These are phyloP conservation scores for Gautieria morchelliformis DNA, from an alignment of 768 basidiomycete species.

Conservation along the genomic window DNA sequence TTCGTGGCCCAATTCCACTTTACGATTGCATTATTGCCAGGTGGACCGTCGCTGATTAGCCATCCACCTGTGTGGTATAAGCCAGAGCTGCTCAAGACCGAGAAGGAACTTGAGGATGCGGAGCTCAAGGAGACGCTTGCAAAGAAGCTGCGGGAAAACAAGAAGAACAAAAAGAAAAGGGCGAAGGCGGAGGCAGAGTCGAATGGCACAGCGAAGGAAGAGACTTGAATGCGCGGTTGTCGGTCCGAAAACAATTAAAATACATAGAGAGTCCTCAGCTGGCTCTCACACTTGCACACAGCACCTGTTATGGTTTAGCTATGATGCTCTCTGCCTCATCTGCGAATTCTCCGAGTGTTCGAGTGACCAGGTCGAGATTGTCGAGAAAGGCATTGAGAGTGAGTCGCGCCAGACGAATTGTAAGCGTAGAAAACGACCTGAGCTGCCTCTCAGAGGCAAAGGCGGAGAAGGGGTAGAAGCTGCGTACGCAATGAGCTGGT, in stretches of 20 bases:
- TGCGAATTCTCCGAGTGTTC: slow-evolving; percentile 74
- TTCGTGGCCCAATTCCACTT: slow-evolving; percentile 95
- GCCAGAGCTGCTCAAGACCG: slow-evolving; percentile 80
- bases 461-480: neutral
- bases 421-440: slow-evolving; percentile 69
- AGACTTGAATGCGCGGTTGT: slow-evolving; percentile 8
- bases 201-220: slow-evolving; percentile 22
- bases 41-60: slow-evolving; percentile 80
- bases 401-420: slow-evolving; percentile 76
- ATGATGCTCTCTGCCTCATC: slow-evolving; percentile 42
- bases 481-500: slow-evolving; percentile 69
- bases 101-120: slow-evolving; percentile 82
- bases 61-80: slow-evolving; percentile 91
- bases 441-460: neutral
- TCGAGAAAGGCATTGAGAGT: slow-evolving; percentile 82
- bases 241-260: neutral
- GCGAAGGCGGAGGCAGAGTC: slow-evolving; percentile 40
- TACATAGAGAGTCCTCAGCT: slow-evolving; percentile 12
- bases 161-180: slow-evolving; percentile 88
- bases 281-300: slow-evolving; percentile 2
- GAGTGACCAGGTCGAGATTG: slow-evolving; percentile 76
- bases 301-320: slow-evolving; percentile 9
- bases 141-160: slow-evolving; percentile 75
- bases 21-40: slow-evolving; percentile 87
- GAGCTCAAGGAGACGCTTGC: slow-evolving; percentile 72